These are phyloP conservation scores for Zygosaccharomyces pseudobailii DNA, from an alignment of 1,139 yeast species.

Conservation along the genomic window DNA sequence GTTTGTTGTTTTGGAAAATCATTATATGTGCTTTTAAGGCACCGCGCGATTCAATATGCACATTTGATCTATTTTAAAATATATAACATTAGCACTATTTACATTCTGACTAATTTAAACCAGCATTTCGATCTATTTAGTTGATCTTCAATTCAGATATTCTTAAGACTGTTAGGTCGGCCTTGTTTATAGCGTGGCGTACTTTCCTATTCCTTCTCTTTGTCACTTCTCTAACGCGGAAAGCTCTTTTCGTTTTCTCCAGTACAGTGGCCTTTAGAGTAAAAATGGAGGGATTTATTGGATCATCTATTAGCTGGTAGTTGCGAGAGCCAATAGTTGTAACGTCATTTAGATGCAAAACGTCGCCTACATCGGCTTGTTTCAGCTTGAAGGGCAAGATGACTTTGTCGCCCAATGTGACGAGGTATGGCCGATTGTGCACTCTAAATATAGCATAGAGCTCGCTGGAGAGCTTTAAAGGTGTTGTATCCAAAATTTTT, in stretches of 20 bases:
- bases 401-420: conserved; percentile 85
- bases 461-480: conserved; percentile 61
- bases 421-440: conserved; percentile 81
- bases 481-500: conserved; percentile 38
- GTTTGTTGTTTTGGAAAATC: background rate
- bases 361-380: conserved; percentile 77
- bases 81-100: background rate
- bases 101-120: background rate
- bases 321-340: conserved; percentile 82
- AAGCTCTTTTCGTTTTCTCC: conserved; percentile 83
- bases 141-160: conserved; percentile 64
- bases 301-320: conserved; percentile 58
- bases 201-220: conserved; percentile 82
- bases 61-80: background rate
- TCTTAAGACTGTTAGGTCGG: conserved; percentile 74
- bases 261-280: conserved; percentile 71
- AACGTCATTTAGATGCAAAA: conserved; percentile 65
- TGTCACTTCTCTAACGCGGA: conserved; percentile 59
- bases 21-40: background rate
- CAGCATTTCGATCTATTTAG: conserved; percentile 10
- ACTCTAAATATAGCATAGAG: conserved; percentile 80
- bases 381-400: conserved; percentile 72
- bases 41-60: background rate
- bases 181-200: conserved; percentile 74
- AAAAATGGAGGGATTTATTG: conserved; percentile 51